Evolutionary conservation across 345 rosid genomes (phyloP).

Genomic region (Eucalyptus curtisii): DNA sequence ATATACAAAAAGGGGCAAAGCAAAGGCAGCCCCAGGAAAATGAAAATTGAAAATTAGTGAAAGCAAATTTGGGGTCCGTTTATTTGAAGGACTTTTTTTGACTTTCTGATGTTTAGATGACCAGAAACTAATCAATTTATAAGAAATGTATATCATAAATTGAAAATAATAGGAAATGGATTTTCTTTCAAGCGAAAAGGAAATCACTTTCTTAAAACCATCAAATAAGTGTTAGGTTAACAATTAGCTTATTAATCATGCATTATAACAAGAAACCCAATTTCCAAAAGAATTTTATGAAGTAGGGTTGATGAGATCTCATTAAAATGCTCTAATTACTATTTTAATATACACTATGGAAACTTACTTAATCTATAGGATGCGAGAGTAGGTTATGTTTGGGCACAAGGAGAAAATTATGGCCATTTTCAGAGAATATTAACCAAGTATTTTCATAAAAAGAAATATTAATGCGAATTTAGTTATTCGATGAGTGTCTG

Average conservation of each 20-base stretch:
- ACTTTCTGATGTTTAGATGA: not conserved
- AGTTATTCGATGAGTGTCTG: not conserved
- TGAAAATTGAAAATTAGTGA: not conserved
- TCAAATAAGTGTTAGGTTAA: not conserved
- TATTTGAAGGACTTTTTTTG: accelerated
- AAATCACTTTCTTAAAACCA: not conserved
- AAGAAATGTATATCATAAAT: accelerated
- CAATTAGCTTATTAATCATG: not conserved
- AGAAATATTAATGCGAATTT: not conserved
- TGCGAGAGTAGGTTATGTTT: accelerated
- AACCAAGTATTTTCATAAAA: accelerated
- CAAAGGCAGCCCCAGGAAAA: not conserved
- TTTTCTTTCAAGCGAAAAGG: accelerated
- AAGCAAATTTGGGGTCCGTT: not conserved
- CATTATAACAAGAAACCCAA: not conserved
- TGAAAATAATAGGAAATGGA: accelerated
- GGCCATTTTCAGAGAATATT: not conserved
- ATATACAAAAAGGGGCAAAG: not conserved
- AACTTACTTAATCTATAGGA: accelerated
- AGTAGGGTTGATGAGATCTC: not conserved
- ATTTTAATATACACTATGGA: not conserved
- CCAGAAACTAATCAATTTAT: accelerated
- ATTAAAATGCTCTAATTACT: not conserved
- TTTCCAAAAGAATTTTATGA: not conserved
- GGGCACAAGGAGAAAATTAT: not conserved